Conservation (phyloP, 805 yeast genomes). For the Starmerella khaoyaiensis region DNA sequence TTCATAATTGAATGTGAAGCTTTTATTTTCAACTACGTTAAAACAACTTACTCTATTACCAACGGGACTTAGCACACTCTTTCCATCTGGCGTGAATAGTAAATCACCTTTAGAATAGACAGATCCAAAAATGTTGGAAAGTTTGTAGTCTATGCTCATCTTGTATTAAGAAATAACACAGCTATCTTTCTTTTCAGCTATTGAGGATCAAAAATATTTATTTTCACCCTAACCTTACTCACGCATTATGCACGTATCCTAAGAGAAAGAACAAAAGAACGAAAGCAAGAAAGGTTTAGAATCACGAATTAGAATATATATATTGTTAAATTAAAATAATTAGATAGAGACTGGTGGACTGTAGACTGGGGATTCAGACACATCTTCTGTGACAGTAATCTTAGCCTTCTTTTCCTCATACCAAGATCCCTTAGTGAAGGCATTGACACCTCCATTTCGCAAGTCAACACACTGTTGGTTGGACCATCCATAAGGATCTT, state of each 20-base stretch:
- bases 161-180: not conserved
- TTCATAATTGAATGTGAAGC: slow-evolving; percentile 83
- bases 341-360: slow-evolving; percentile 4
- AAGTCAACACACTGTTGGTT: slow-evolving; percentile 44
- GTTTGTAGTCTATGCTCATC: slow-evolving; percentile 33
- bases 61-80: slow-evolving; percentile 73
- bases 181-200: not conserved
- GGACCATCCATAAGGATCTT: slow-evolving; percentile 76
- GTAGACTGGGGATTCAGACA: slow-evolving; percentile 19
- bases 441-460: slow-evolving; percentile 38
- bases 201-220: slow-evolving; percentile 5
- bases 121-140: slow-evolving; percentile 83
- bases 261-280: not conserved
- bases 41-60: slow-evolving; percentile 87
- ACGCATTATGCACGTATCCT: too few species aligned
- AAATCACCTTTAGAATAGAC: slow-evolving; percentile 91
- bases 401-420: slow-evolving; percentile 30
- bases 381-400: slow-evolving; percentile 15
- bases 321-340: not conserved
- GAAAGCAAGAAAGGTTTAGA: not conserved
- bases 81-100: slow-evolving; percentile 75
- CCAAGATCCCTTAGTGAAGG: slow-evolving; percentile 55
- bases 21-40: slow-evolving; percentile 69
- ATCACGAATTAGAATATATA: not conserved
- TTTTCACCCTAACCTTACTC: not conserved